Evolutionary conservation across 78 protist species (phyloP), one percentile per base, ranked within the genome.

Genomic region (Dictyostelium discoideum): DNA sequence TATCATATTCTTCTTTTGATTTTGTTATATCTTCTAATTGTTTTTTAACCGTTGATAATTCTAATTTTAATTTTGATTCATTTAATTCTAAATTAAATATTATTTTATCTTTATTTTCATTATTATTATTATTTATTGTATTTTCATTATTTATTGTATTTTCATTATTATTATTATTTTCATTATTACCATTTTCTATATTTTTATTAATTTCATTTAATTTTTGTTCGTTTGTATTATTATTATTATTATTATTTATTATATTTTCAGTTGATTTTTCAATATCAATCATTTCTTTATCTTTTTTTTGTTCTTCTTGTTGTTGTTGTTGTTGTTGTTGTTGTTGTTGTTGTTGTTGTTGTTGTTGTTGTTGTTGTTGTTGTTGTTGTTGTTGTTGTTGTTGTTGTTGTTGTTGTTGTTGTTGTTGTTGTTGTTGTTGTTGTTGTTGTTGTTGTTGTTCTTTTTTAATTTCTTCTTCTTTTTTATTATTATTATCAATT

Each of bases 51-150:
- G 39, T 32, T 26, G 57, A 82, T 60, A 90, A 48, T 60, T 82
- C 84, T 20, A 67, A 81, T 32, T 80, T 44, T 18, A 82, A n/a
- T 72, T 90, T 90, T 29, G 22, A 16, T 44, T 72, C 87, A 26
- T 24, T 54, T 14, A 67, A 24, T 50, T 72, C 20, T 48, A 82
- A 50, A 65, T 90, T 82, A 11, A 32, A 7, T n/a, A 82, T 37
- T 20, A 81, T 86, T n/a, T 79, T 39, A 44, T 46, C 24, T n/a
- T 69, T 69, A 9, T 79, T 13, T n/a, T 44, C 24, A 13, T 79
- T 79, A 3, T 46, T 40, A 77, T 6, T 32, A 32, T 32, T 32
- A 32, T 32, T 32, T 32, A 32, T 32, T 32, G 37, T 79, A 44
- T 79, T 79, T 5, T 46, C 11, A 42, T 32, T 32, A 32, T 32